A percentile compares a stretch with the other conserved stretches of the same genome.
These are phyloP conservation scores for Blakeslea trispora DNA, from an alignment of 371 early-diverging fungal genomes.

Conservation along the genomic window DNA sequence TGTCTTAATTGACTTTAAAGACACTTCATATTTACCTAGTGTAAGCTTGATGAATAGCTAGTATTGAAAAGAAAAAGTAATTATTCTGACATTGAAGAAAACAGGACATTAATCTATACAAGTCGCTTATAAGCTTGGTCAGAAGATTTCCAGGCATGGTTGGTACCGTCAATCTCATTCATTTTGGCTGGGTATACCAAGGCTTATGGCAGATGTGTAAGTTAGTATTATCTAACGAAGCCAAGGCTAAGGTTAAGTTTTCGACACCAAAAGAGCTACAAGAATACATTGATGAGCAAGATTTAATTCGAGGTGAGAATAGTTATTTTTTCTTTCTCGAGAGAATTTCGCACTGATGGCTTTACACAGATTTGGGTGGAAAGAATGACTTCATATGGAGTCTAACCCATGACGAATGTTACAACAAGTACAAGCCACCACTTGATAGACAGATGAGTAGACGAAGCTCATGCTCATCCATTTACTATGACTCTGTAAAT, in stretches of 20 bases:
- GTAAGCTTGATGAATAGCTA: constrained; percentile 15
- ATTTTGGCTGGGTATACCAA: constrained; percentile 55
- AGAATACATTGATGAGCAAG: constrained; percentile 24
- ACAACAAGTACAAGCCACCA: constrained; percentile 14
- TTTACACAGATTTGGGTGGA: constrained; percentile 27
- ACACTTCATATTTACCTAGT: constrained; percentile 36
- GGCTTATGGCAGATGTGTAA: constrained; percentile 56
- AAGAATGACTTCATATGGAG: constrained; percentile 25
- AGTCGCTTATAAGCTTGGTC: constrained; percentile 33
- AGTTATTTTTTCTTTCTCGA: too few species aligned
- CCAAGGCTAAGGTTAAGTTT: constrained; percentile 44
- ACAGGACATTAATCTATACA: constrained; percentile 36
- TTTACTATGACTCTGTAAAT: constrained; percentile 30
- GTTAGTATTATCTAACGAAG: constrained; percentile 42
- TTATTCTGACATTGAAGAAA: neutral
- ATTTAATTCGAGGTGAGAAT: constrained; percentile 34
- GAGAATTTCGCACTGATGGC: too few species aligned
- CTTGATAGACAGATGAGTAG: constrained; percentile 20
- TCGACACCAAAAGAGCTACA: constrained; percentile 31
- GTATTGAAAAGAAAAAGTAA: neutral
- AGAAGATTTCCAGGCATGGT: constrained; percentile 42
- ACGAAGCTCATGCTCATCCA: constrained; percentile 32
- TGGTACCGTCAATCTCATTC: constrained; percentile 42
- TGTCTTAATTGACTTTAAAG: constrained; percentile 43
- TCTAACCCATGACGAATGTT: constrained; percentile 17